Base-by-base conservation (phyloP, 495 filamentous ascomycete genomes). In the Tuber borchii region DNA sequence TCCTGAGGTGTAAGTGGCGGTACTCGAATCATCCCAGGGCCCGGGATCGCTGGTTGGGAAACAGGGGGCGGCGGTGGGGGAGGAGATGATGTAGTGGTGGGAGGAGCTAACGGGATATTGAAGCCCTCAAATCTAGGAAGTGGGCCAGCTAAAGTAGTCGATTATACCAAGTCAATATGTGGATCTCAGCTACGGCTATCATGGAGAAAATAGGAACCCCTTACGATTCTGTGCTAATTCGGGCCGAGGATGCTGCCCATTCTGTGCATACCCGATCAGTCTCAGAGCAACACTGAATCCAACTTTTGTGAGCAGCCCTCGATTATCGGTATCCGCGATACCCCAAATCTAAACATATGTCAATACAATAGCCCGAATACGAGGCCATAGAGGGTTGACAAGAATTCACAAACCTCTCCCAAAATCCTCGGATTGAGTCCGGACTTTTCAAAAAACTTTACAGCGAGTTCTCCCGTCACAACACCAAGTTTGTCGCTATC, bases 371-470 rank as follows among this genome's bases (percentile, higher is more conserved):
- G 22, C n/a, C 17, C 37, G 40, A 34, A 16, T 43, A 44, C 45
- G 44, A 70, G 31, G 48, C 39, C 22, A 39, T 22, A 40, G 72
- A 68, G 71, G 70, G 39, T 45, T 0, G 37, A 44, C 51, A 61
- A 34, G 65, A n/a, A 56, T 68, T 40, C 45, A 85, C 89, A 74
- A 86, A 96, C 93, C 90, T 97, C 92, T 83, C 95, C 95, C 78
- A 99, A 87, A 40, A 95, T 88, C 74, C 92, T 89, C 69, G 93
- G 91, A 71, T 93, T 88, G 44, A 99, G 87, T 77, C 92, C 89
- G 42, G 95, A 97, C 88, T 95, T 96, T 85, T 98, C 94, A 81
- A 99, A 99, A 87, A 99, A 98, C 80, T 94, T 93, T 80, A 98
- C 96, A 12, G 95, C 95, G 73, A 97, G 87, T 84, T 98, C 95